Evolutionary conservation across 2,329 filamentous ascomycete species (phyloP).

Genomic region (Didymella segeticola): DNA sequence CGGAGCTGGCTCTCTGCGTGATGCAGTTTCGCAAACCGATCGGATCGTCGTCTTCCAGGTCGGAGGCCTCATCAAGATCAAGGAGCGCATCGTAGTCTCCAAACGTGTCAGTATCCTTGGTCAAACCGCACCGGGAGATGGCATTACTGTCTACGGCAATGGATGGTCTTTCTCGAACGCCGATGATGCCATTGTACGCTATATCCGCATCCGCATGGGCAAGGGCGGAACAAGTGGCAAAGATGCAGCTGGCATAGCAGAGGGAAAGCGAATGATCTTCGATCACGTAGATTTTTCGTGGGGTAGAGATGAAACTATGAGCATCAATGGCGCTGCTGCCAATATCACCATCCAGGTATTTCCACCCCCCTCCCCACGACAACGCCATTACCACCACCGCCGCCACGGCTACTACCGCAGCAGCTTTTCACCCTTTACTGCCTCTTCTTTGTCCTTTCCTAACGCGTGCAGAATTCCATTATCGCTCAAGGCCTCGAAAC

Average conservation of each 20-base stretch:
- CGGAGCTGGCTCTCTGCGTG: slow-evolving; percentile 58
- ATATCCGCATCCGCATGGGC: slow-evolving; percentile 63
- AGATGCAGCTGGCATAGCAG: slow-evolving; percentile 61
- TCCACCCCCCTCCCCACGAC: no score
- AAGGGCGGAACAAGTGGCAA: slow-evolving; percentile 60
- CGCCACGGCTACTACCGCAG: no score
- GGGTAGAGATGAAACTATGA: slow-evolving; percentile 64
- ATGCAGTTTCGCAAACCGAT: slow-evolving; percentile 57
- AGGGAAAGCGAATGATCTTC: slow-evolving; percentile 62
- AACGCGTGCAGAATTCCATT: slow-evolving; percentile 51
- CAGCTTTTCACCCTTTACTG: no score
- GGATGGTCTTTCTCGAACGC: slow-evolving; percentile 61
- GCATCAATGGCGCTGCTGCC: slow-evolving; percentile 56
- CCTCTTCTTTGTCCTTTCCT: not conserved
- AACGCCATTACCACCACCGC: no score
- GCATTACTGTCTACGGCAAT: slow-evolving; percentile 62
- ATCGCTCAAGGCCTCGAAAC: slow-evolving; percentile 62
- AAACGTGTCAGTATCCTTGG: slow-evolving; percentile 59
- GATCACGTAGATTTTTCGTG: slow-evolving; percentile 62
- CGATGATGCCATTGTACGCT: slow-evolving; percentile 62
- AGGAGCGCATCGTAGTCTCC: slow-evolving; percentile 55
- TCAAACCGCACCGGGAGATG: slow-evolving; percentile 59
- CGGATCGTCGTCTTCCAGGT: slow-evolving; percentile 60
- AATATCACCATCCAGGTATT: slow-evolving; percentile 58
- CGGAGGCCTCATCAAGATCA: slow-evolving; percentile 59